These are phyloP conservation scores for Kwoniella dejecticola DNA, from an alignment of 768 basidiomycete genomes.

Conservation along the genomic window DNA sequence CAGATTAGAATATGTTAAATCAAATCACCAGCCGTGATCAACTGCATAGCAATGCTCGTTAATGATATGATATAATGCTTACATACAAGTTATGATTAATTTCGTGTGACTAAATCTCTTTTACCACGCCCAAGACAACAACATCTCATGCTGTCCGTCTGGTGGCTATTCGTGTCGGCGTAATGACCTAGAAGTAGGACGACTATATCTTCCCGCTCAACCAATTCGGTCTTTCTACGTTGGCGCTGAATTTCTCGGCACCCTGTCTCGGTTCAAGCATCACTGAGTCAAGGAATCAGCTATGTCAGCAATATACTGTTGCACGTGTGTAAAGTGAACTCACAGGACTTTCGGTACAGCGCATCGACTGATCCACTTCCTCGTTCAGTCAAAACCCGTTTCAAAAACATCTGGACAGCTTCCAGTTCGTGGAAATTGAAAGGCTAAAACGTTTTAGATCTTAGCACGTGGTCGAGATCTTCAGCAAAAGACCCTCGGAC, in stretches of 20 bases:
- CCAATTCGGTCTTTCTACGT: constrained; percentile 51
- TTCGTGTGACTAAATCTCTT: background rate
- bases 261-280: constrained; percentile 53
- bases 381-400: constrained; percentile 45
- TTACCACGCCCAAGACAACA: background rate
- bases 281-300: constrained; percentile 24
- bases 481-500: constrained; percentile 13
- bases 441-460: constrained; percentile 49
- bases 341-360: constrained; percentile 50
- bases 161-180: too few species aligned
- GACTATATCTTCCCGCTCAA: constrained; percentile 33
- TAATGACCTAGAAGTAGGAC: too few species aligned
- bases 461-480: background rate
- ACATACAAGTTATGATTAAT: too few species aligned
- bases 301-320: too few species aligned
- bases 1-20: too few species aligned
- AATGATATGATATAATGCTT: too few species aligned
- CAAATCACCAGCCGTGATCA: too few species aligned
- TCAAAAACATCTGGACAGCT: constrained; percentile 68
- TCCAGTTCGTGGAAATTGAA: constrained; percentile 79
- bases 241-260: constrained; percentile 38
- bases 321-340: too few species aligned
- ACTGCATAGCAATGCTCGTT: too few species aligned
- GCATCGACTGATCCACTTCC: constrained; percentile 52
- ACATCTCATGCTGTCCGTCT: background rate